Evolutionary conservation across 495 filamentous ascomycete species (phyloP).

Genomic region (Aspergillus egyptiacus): DNA sequence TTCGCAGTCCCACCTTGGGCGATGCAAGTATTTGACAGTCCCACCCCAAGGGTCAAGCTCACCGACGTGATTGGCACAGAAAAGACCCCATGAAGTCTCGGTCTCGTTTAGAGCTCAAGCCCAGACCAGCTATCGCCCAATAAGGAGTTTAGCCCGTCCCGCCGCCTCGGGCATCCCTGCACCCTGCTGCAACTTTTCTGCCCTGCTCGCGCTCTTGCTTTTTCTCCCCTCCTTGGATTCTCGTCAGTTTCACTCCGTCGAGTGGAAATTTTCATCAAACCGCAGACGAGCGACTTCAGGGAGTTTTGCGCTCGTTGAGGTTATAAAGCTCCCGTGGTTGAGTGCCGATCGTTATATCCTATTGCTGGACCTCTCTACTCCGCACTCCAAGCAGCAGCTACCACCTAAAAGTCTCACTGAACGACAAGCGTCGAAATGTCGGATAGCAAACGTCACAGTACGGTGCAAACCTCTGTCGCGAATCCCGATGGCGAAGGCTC

Average conservation of each 20-base stretch:
- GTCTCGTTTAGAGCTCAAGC: conserved; percentile 7
- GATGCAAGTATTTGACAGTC: conserved; percentile 4
- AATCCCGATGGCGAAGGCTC: conserved; percentile 21
- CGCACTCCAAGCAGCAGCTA: background rate
- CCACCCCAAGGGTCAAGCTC: background rate
- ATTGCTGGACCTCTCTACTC: background rate
- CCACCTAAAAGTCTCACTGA: background rate
- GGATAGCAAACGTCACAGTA: conserved; percentile 24
- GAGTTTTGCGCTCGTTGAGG: conserved; percentile 53
- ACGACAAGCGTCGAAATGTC: conserved; percentile 19
- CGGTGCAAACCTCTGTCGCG: conserved; percentile 22
- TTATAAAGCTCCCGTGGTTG: conserved; percentile 38
- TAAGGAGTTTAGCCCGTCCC: background rate
- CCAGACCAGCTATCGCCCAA: conserved; percentile 4
- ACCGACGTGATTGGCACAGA: background rate
- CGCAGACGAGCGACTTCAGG: conserved; percentile 50
- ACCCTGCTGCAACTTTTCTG: conserved; percentile 6
- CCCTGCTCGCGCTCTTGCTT: background rate
- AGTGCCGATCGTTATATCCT: background rate
- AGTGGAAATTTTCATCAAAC: conserved; percentile 4
- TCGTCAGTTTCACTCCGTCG: background rate
- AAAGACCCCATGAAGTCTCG: conserved; percentile 1
- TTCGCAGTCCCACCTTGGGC: background rate
- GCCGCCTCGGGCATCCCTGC: conserved; percentile 1
- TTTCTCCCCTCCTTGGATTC: background rate